phyloP scores from a whole-genome alignment of 441 rosid genomes.

The Arabidopsis lyrata region DNA sequence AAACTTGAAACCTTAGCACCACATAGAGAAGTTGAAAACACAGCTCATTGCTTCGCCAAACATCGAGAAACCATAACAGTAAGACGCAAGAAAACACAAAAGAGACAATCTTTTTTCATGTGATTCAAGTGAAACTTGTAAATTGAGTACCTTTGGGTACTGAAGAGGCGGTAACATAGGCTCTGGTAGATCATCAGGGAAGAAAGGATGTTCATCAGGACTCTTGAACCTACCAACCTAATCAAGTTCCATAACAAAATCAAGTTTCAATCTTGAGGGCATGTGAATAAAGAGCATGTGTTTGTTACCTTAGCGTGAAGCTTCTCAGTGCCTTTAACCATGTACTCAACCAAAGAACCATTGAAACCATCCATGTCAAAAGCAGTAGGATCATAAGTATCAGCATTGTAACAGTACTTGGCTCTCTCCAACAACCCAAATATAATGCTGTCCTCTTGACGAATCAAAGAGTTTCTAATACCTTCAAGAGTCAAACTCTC shows the following conservation, averaged over 20 bases:
- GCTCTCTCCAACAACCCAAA: conserved; percentile 84
- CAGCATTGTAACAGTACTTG: conserved; percentile 79
- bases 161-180: conserved; percentile 87
- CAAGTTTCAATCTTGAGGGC: conserved; percentile 10
- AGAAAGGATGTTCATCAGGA: conserved; percentile 96
- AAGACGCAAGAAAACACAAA: neutral
- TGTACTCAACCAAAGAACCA: conserved; percentile 87
- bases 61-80: neutral
- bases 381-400: conserved; percentile 78
- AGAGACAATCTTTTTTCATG: neutral
- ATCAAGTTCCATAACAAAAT: conserved; percentile 22
- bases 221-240: conserved; percentile 92
- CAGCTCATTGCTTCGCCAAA: neutral
- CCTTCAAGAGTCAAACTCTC: conserved; percentile 77
- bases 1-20: neutral
- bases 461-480: conserved; percentile 74
- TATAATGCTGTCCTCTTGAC: conserved; percentile 95
- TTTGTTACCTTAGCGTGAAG: conserved; percentile 81
- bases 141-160: conserved; percentile 65
- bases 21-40: neutral
- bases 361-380: conserved; percentile 78
- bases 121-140: neutral
- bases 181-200: conserved; percentile 74
- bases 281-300: neutral
- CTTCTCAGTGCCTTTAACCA: conserved; percentile 81